Percentiles rank a stretch among this genome's conserved stretches.
Evolutionary conservation across 1,284 basidiomycete genomes (phyloP).

Genomic region (Moniliella sp.): DNA sequence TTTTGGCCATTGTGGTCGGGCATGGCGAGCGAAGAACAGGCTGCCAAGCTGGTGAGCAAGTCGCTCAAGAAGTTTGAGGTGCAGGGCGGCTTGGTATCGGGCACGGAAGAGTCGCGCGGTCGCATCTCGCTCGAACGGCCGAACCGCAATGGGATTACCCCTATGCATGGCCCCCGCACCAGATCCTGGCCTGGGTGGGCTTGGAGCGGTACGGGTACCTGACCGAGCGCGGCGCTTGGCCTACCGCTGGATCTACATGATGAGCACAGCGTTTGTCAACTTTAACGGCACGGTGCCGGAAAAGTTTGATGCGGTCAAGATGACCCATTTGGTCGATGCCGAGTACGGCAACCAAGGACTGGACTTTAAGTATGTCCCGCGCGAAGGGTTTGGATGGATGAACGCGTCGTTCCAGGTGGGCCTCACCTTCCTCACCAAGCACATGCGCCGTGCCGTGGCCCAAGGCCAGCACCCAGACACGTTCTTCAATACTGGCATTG

Average conservation of each 20-base stretch:
- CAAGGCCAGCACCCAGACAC: conserved; percentile 74
- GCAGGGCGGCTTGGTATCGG: conserved; percentile 79
- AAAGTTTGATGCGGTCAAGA: conserved; percentile 89
- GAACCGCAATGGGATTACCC: conserved; percentile 72
- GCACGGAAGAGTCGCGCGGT: conserved; percentile 85
- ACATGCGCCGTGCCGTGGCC: conserved; percentile 81
- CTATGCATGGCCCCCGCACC: conserved; percentile 53
- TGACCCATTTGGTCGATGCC: conserved; percentile 83
- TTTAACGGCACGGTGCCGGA: conserved; percentile 93
- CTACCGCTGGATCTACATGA: conserved; percentile 90
- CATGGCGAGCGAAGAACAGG: conserved; percentile 79
- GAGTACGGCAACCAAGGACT: conserved; percentile 96
- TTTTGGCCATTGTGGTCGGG: conserved; percentile 96
- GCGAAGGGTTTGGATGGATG: conserved; percentile 77
- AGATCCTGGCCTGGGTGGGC: conserved; percentile 71
- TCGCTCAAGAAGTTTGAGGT: conserved; percentile 88
- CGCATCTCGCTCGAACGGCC: conserved; percentile 82
- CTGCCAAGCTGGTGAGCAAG: conserved; percentile 65
- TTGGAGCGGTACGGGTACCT: conserved; percentile 84
- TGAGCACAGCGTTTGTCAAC: conserved; percentile 39
- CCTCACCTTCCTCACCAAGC: conserved; percentile 70
- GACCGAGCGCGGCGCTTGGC: conserved; percentile 79
- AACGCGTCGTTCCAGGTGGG: conserved; percentile 55
- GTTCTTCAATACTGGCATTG: conserved; percentile 50
- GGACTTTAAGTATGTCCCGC: conserved; percentile 66